Evolutionary conservation across 495 filamentous ascomycete genomes (phyloP).

Genomic region (Neurospora sp.): DNA sequence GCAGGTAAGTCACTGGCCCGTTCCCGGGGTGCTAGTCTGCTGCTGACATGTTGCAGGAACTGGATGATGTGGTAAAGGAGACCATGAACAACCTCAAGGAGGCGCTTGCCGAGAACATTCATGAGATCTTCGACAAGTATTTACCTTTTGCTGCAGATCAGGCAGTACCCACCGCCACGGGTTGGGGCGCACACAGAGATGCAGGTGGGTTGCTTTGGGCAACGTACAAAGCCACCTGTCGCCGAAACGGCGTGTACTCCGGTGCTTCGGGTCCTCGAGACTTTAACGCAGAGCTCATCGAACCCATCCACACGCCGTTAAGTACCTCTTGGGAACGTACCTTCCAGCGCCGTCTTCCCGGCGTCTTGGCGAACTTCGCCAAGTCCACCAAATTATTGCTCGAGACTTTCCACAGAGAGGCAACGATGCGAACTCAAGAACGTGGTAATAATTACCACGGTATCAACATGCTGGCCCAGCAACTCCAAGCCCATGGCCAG

Average conservation of each 20-base stretch:
- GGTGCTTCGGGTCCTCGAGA: constrained; percentile 30
- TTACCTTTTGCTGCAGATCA: constrained; percentile 27
- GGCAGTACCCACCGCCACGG: constrained; percentile 29
- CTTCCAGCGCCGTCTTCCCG: constrained; percentile 32
- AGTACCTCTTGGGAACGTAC: constrained; percentile 40
- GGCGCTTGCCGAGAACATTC: constrained; percentile 34
- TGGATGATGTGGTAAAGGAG: constrained; percentile 25
- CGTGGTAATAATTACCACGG: constrained; percentile 12
- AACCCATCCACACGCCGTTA: constrained; percentile 20
- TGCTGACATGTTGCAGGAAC: constrained; percentile 8
- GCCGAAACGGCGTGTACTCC: constrained; percentile 29
- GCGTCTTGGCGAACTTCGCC: constrained; percentile 11
- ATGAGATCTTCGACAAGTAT: constrained; percentile 28
- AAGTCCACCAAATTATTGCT: constrained; percentile 1
- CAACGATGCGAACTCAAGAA: constrained; percentile 12
- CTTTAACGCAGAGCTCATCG: constrained; percentile 40
- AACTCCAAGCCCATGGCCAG: constrained; percentile 34
- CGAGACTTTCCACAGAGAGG: constrained; percentile 31
- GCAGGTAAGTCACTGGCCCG: constrained; percentile 23
- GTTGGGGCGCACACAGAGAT: constrained; percentile 39
- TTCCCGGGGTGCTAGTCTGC: background rate
- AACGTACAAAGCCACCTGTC: constrained; percentile 55
- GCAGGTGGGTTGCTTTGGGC: constrained; percentile 42
- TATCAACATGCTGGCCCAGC: constrained; percentile 22
- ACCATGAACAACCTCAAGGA: constrained; percentile 27